Conservation (phyloP, 2,329 filamentous ascomycete genomes). For the Phaeosphaeria sp. region DNA sequence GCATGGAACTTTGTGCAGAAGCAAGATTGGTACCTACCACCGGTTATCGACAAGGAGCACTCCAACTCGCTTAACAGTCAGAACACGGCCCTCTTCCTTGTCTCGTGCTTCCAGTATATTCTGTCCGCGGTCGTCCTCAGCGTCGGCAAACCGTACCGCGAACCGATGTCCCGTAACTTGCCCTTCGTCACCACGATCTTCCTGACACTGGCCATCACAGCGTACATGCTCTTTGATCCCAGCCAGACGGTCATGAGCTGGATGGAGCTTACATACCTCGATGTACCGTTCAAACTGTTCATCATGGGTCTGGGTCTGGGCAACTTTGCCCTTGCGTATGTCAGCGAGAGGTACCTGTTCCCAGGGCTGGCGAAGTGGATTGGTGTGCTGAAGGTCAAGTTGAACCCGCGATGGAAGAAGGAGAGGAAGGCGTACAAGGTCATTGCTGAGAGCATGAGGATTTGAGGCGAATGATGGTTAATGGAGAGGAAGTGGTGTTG, state of each 20-base stretch:
- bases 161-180: conserved; percentile 78
- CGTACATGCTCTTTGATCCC: conserved; percentile 83
- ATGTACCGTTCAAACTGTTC: conserved; percentile 73
- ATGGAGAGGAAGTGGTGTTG: neutral
- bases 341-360: conserved; percentile 75
- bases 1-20: conserved; percentile 76
- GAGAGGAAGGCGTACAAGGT: conserved; percentile 88
- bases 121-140: conserved; percentile 87
- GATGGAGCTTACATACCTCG: conserved; percentile 88
- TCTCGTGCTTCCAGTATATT: conserved; percentile 95
- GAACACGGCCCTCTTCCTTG: conserved; percentile 88
- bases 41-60: conserved; percentile 76
- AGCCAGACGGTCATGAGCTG: conserved; percentile 70
- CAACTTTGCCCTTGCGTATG: conserved; percentile 74
- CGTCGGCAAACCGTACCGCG: conserved; percentile 89
- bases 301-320: conserved; percentile 73
- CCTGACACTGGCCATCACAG: conserved; percentile 69
- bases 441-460: conserved; percentile 55
- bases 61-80: conserved; percentile 90
- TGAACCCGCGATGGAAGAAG: conserved; percentile 64
- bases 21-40: conserved; percentile 86
- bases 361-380: conserved; percentile 71
- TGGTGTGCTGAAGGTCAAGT: conserved; percentile 66
- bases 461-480: conserved; percentile 9
- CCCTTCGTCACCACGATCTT: conserved; percentile 84